These are phyloP conservation scores for Alternaria postmessia DNA, from an alignment of 2,329 filamentous ascomycete genomes.

Conservation along the genomic window DNA sequence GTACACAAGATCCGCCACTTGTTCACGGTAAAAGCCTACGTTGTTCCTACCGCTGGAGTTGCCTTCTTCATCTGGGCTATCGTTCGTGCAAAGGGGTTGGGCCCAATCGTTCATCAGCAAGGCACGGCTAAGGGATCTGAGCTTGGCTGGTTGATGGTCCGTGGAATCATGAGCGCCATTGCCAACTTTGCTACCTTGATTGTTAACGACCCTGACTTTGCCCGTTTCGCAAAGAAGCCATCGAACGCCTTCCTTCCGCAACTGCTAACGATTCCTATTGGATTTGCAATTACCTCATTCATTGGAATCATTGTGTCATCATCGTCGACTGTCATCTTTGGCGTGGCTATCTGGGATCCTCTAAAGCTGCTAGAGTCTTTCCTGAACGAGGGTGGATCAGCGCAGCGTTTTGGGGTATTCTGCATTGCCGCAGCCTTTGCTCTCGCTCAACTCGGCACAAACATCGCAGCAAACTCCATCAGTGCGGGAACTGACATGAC, in stretches of 20 bases:
- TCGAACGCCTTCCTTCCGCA: slow-evolving; percentile 82
- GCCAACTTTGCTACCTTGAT: slow-evolving; percentile 92
- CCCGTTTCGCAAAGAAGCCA: slow-evolving; percentile 81
- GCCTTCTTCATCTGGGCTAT: slow-evolving; percentile 90
- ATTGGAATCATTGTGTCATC: slow-evolving; percentile 67
- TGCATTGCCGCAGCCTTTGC: slow-evolving; percentile 63
- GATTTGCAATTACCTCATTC: slow-evolving; percentile 75
- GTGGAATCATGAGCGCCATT: slow-evolving; percentile 86
- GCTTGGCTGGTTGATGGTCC: slow-evolving; percentile 82
- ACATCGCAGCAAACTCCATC: slow-evolving; percentile 86
- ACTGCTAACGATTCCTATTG: slow-evolving; percentile 63
- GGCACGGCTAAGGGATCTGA: slow-evolving; percentile 69
- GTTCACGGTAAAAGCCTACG: slow-evolving; percentile 87
- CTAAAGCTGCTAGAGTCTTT: slow-evolving; percentile 53
- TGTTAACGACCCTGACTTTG: slow-evolving; percentile 80
- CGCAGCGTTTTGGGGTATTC: slow-evolving; percentile 59
- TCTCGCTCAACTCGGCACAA: slow-evolving; percentile 83
- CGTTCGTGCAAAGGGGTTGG: slow-evolving; percentile 80
- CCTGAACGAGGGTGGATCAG: slow-evolving; percentile 51
- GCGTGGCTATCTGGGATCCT: slow-evolving; percentile 54
- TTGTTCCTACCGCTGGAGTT: slow-evolving; percentile 83
- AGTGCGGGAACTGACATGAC: slow-evolving; percentile 85
- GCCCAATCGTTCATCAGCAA: slow-evolving; percentile 78
- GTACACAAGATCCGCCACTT: slow-evolving; percentile 88
- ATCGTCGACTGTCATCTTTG: slow-evolving; percentile 54